These are phyloP conservation scores for Dendrobium officinale DNA, from an alignment of 106 monocot species.

Conservation along the genomic window DNA sequence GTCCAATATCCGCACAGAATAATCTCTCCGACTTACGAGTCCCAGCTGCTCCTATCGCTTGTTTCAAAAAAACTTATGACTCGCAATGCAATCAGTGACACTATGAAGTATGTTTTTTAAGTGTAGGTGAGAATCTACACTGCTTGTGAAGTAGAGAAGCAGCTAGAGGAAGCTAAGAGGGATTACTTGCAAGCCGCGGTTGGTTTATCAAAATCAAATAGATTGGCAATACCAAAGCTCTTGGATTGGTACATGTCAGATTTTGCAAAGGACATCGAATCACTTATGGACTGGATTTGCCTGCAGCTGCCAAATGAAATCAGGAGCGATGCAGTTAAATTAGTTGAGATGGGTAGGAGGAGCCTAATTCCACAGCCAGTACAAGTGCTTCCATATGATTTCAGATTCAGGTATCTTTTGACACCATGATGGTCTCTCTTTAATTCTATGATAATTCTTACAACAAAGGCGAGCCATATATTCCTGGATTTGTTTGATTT, in stretches of 20 bases:
- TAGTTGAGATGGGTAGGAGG: constrained; percentile 15
- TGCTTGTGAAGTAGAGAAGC: constrained; percentile 65
- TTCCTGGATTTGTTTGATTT: background rate
- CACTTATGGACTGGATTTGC: constrained; percentile 91
- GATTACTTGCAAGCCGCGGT: constrained; percentile 89
- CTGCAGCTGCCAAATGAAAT: constrained; percentile 46
- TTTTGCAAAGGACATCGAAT: constrained; percentile 89
- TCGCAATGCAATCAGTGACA: background rate
- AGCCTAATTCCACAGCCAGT: constrained; percentile 7
- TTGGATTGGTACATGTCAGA: constrained; percentile 86
- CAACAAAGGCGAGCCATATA: background rate
- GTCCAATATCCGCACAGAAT: too few species aligned
- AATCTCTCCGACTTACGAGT: too few species aligned
- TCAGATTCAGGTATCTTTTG: constrained; percentile 31
- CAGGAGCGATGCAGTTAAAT: constrained; percentile 50
- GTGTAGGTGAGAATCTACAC: constrained; percentile 88
- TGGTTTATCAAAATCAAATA: constrained; percentile 43
- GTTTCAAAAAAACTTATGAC: background rate
- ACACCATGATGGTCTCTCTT: background rate
- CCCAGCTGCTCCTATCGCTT: too few species aligned
- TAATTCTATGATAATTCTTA: background rate
- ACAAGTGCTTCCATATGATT: constrained; percentile 24
- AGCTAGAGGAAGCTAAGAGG: constrained; percentile 75
- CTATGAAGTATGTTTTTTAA: background rate
- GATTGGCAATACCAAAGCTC: constrained; percentile 78